Evolutionary conservation across 139 green algal genomes (phyloP), one percentile per base, ranked within the genome.

Genomic region (Chlorella vulgaris): DNA sequence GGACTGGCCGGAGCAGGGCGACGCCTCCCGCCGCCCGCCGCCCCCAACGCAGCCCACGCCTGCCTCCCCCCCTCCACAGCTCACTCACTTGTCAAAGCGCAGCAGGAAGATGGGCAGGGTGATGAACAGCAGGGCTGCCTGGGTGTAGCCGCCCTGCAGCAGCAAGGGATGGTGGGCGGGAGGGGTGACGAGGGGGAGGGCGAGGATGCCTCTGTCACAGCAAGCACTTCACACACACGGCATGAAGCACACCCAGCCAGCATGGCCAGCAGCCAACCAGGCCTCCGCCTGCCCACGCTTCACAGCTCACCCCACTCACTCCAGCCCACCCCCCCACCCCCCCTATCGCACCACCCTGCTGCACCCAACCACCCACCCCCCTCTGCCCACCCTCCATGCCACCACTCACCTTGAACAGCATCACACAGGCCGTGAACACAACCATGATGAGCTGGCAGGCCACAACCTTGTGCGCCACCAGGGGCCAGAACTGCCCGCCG

Each of bases 401-500:
- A 42, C 31, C 69, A 21, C 87, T 88, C 43, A 82, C 75, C 80
- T 92, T 92, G 60, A 92, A 85, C 5, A 92, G 65, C 31, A 96
- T 79, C 39, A 95, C 88, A 70, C 85, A 91, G 24, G 86, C 86
- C 0, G 92, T 94, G 82, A 95, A 93, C 4, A 94, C 15, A 5
- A 84, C 80, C 68, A 82, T 78, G 53, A 88, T 71, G 36, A 83
- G 24, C 39, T 75, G 63, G 79, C 84, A 88, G 43, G 74, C 74
- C 50, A 88, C 84, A 36, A 80, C 51, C 50, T 81, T 74, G 63
- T 82, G 76, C 43, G 62, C 63, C 62, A 82, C 42, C 24, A 74
- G 55, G n/a, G 76, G 76, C 63, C 62, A 75, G 76, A 74, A 82
- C 42, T 67, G 60, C 40, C 39, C 82, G 65, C 84, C 84, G 47